These are phyloP conservation scores for Effrenium voratum DNA, from an alignment of 73 alveolate genomes.

Conservation along the genomic window DNA sequence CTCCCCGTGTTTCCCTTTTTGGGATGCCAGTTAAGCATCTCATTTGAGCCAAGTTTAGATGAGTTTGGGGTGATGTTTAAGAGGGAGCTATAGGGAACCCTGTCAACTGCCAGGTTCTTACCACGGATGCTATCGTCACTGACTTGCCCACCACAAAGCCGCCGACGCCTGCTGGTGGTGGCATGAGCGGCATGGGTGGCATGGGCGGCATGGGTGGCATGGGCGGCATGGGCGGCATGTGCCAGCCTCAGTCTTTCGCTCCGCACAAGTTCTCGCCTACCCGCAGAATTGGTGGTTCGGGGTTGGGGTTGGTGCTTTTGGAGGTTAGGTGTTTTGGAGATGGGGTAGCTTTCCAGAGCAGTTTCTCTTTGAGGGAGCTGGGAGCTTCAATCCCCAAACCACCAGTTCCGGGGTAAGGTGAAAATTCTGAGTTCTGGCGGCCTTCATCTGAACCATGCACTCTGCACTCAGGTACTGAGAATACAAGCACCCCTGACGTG, in stretches of 20 bases:
- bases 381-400: neutral
- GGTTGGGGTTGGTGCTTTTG: no score
- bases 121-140: slow-evolving; percentile 82
- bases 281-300: no score
- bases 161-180: slow-evolving; percentile 79
- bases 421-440: neutral
- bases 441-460: neutral
- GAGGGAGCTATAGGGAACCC: no score
- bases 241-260: neutral
- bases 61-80: no score
- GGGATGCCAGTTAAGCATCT: no score
- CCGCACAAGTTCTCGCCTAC: no score
- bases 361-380: neutral
- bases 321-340: neutral
- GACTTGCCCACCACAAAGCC: slow-evolving; percentile 66
- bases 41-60: no score
- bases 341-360: no score
- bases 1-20: no score
- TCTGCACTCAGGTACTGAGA: neutral
- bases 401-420: neutral
- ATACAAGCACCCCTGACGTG: neutral
- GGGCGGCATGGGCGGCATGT: slow-evolving; percentile 26
- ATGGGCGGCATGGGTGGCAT: slow-evolving; percentile 63
- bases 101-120: slow-evolving; percentile 28
- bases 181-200: slow-evolving; percentile 60